Evolutionary conservation across 2,329 filamentous ascomycete genomes (phyloP), one percentile per base, ranked within the genome.

Genomic region (Stachybotrys echinatus): DNA sequence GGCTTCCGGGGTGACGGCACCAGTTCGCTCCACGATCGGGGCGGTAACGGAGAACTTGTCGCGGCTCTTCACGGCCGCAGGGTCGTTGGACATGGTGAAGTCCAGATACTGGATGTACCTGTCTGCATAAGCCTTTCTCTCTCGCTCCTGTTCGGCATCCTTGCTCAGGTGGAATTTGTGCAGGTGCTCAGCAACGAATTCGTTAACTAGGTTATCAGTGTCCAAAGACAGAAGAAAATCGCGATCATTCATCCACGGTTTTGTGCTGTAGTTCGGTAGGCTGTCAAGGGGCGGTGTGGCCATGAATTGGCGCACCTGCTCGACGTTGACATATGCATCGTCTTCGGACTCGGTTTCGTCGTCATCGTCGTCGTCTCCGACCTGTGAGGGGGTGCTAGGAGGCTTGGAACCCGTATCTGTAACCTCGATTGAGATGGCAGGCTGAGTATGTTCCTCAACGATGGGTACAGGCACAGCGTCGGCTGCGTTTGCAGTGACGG

Each of bases 261-360:
- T 67, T 42, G 69, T 67, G 42, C 64, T 61, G 50, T 72, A 78
- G 46, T 73, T 62, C 0, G 80, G 80, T 2, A 84, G 65, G 39
- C 72, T 76, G 12, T 82, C 77, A 12, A 79, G 55, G 2, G 79
- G 78, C 2, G 80, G 80, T 2, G 80, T 84, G 20, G 66, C 63
- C 65, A 79, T 77, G 50, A 72, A 76, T 48, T 75, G 71, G 12
- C 79, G 73, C 23, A 78, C 72, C 6, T 69, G 67, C 39, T 77
- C 74, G 22, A 76, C 63, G n/a, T 72, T 72, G 52, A 74, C 67
- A 37, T 70, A 72, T n/a, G 77, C 72, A 37, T 77, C 70, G 40
- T 76, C 77, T 46, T 82, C 79, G 7, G 77, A 73, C 52, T 81
- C 77, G 3, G 77, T 80, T 45, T 76, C 75, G 47, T 80, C 70